Evolutionary conservation across 495 filamentous ascomycete genomes (phyloP), one percentile per base, ranked within the genome.

Genomic region (Zalerion maritima): DNA sequence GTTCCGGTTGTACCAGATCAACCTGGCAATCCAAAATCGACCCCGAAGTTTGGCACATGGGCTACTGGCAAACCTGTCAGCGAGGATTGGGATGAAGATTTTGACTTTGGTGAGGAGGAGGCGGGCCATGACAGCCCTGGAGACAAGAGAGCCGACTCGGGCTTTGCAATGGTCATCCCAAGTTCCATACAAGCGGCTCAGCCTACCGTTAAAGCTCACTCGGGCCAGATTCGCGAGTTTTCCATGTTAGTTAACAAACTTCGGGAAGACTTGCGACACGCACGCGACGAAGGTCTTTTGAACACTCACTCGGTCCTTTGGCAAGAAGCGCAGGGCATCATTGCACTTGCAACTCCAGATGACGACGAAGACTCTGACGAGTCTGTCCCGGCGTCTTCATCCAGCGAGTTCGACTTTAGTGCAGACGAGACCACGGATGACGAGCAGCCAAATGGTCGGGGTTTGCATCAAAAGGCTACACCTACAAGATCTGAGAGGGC

Each of bases 21-120:
- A 11, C 31, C 57, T 3, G 52, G 67, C 55, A 48, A 56, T 53
- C 47, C 64, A 62, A 67, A 59, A 52, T 57, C 50, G 30, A 70
- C 73, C 12, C 72, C 76, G 14, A 92, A 91, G 41, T 89, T 86
- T 42, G 81, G 84, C 24, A 85, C 84, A 1, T 92, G 84, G 83
- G 81, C 80, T 2, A 50, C 87, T 26, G 78, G 83, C 5, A 93
- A 92, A 46, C 82, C 69, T 11, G 74, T 69, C 13, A 84, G 76
- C 38, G 81, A 87, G 45, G 79, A 85, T 36, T 87, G 78, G 81
- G 79, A 84, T 38, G 79, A 76, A 32, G 81, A 87, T 46, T 87
- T 87, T 33, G 81, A 81, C 14, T 80, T 81, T 40, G n/a, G n/a
- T n/a, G n/a, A n/a, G n/a, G 71, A 73, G 19, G 73, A 73, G 32